These are phyloP conservation scores for Pythium biforme DNA, from an alignment of 352 stramenopile species.

Conservation along the genomic window DNA sequence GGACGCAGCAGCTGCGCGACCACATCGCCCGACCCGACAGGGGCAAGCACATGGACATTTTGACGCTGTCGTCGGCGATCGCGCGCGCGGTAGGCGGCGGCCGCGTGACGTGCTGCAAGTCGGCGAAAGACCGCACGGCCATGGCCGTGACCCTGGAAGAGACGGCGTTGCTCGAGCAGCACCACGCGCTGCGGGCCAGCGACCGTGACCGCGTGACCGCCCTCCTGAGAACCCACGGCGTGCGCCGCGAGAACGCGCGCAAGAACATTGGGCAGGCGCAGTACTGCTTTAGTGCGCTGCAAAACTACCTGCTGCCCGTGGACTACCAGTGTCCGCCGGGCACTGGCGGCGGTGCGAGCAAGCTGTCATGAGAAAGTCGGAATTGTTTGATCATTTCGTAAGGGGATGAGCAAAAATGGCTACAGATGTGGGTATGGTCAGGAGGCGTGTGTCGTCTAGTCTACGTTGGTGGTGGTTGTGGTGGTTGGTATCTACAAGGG, in stretches of 20 bases:
- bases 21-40: constrained; percentile 34
- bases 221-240: constrained; percentile 69
- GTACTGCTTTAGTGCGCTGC: constrained; percentile 80
- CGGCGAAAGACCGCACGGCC: constrained; percentile 95
- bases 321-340: constrained; percentile 83
- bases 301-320: constrained; percentile 80
- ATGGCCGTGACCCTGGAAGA: constrained; percentile 97
- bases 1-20: constrained; percentile 19
- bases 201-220: constrained; percentile 61
- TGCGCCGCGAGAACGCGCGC: constrained; percentile 80
- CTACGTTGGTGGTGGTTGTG: neutral
- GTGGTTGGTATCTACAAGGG: constrained; percentile 14
- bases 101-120: constrained; percentile 96
- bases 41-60: constrained; percentile 79
- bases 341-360: constrained; percentile 64
- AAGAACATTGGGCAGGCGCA: constrained; percentile 87
- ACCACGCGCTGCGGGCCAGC: constrained; percentile 49
- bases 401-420: too few species aligned
- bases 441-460: neutral
- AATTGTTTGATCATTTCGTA: neutral
- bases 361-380: constrained; percentile 42
- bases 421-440: neutral
- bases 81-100: constrained; percentile 84
- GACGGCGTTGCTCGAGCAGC: constrained; percentile 59
- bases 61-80: constrained; percentile 73